A percentile compares a stretch with the other conserved stretches of the same genome.
phyloP scores from a whole-genome alignment of 352 stramenopile species.

The Chrysophaeum taylorii region DNA sequence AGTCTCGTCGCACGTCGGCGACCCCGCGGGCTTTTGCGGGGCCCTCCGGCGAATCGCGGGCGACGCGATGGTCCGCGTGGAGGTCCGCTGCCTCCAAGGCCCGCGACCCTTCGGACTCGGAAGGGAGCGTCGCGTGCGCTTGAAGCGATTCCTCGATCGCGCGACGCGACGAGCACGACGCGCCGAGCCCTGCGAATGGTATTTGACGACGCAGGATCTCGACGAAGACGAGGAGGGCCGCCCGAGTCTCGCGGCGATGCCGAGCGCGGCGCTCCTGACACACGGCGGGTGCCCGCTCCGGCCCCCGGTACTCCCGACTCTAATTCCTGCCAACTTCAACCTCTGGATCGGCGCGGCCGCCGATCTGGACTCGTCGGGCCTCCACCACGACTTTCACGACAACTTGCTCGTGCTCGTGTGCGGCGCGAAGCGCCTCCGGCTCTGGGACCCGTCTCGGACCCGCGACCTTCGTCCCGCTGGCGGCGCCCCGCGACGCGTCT shows the following conservation, averaged over 20 bases:
- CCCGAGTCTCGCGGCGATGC: conserved; percentile 59
- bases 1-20: conserved; percentile 54
- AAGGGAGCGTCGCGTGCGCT: conserved; percentile 55
- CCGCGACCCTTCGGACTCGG: conserved; percentile 58
- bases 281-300: conserved; percentile 38
- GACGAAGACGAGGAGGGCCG: conserved; percentile 50
- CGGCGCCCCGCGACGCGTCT: conserved; percentile 53
- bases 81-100: conserved; percentile 41
- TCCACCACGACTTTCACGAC: conserved; percentile 79
- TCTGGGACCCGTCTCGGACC: conserved; percentile 62
- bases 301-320: conserved; percentile 50
- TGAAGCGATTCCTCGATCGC: conserved; percentile 49
- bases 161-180: conserved; percentile 48
- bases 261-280: conserved; percentile 44
- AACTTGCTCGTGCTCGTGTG: conserved; percentile 73
- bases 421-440: conserved; percentile 69
- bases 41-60: conserved; percentile 19
- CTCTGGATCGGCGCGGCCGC: conserved; percentile 73
- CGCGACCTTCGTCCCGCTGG: conserved; percentile 64
- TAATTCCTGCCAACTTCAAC: conserved; percentile 71
- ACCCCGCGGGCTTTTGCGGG: conserved; percentile 23
- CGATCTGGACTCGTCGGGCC: conserved; percentile 56
- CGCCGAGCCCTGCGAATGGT: conserved; percentile 34
- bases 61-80: conserved; percentile 50
- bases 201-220: conserved; percentile 71